Conservation (phyloP, 2,329 filamentous ascomycete species). For the Diplodia corticola region DNA sequence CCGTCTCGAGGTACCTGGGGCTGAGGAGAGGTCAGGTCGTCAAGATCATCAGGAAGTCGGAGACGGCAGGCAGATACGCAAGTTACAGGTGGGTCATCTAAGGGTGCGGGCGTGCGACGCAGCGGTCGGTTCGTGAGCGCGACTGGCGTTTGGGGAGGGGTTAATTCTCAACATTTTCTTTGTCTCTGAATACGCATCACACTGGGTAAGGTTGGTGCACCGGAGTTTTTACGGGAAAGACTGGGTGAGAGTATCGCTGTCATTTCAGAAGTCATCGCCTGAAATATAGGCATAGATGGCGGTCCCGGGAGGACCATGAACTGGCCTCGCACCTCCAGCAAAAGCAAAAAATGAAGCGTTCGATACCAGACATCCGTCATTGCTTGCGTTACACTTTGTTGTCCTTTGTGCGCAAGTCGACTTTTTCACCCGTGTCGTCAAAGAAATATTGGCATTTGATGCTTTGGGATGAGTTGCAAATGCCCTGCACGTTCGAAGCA, state of each 20-base stretch:
- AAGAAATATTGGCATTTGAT: too few relatives aligned
- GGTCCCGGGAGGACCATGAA: neutral
- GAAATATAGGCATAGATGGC: neutral
- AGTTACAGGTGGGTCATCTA: conserved; percentile 75
- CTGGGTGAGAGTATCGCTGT: neutral
- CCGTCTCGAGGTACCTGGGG: conserved; percentile 88
- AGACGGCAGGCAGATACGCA: conserved; percentile 94
- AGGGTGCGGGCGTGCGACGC: neutral
- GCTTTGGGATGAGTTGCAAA: too few relatives aligned
- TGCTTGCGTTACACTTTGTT: neutral
- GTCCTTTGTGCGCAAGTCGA: neutral
- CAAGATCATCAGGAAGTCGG: conserved; percentile 94
- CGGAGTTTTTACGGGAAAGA: conserved; percentile 17
- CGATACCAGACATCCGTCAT: conserved; percentile 2
- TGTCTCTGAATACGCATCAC: conserved; percentile 13
- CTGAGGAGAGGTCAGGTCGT: conserved; percentile 90
- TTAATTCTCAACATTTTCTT: conserved; percentile 19
- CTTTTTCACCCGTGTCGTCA: too few relatives aligned
- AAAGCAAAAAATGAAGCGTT: conserved; percentile 10
- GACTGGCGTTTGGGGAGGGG: conserved; percentile 20
- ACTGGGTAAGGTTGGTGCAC: conserved; percentile 21
- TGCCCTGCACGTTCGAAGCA: too few relatives aligned
- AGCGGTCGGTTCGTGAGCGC: conserved; percentile 4
- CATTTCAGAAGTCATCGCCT: neutral
- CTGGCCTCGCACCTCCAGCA: neutral